Evolutionary conservation across 2,329 filamentous ascomycete species (phyloP), one percentile per base, ranked within the genome.

Genomic region (Fusarium tanahbumbuense): DNA sequence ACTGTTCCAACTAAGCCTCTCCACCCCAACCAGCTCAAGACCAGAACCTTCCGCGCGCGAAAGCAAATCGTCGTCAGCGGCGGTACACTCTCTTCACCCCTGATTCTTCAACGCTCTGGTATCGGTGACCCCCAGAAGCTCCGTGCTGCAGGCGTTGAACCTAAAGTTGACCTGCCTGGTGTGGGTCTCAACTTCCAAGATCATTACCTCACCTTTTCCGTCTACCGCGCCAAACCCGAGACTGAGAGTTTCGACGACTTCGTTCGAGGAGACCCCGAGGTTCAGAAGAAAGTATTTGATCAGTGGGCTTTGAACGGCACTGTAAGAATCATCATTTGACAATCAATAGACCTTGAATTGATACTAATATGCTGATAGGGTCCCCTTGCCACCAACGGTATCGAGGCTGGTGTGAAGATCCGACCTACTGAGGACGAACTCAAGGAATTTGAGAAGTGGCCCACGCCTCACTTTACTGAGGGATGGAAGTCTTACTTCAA

Each of bases 401-500:
- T 94, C 68, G 92, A 94, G 1, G 91, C 91, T 6, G 92, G 92
- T 70, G 91, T 93, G 66, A 94, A 94, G 83, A 86, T 93, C 74
- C 86, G 92, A 4, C 92, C 92, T 0, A 92, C 87, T 0, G 83
- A 88, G 64, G 81, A 91, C 47, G 92, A 94, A 74, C 84, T 93
- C 20, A 84, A 86, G 53, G 83, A 89, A 73, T 91, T 94, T 79
- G 89, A 91, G 77, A 85, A 79, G 9, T 93, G 92, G 91, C 92
- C 92, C 0, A 93, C 88, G 49, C 88, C 88, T 13, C 89, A 93
- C 56, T 95, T 95, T 83, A 86, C 85, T 47, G 86, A 87, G 9
- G 91, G 92, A 4, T 95, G 92, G 91, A 89, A 94, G 73, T 90
- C 87, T 56, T 94, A 95, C 82, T 95, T 94, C 80, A 92, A 93